Conservation (phyloP, 805 yeast species). For the Candida loeiensis region DNA sequence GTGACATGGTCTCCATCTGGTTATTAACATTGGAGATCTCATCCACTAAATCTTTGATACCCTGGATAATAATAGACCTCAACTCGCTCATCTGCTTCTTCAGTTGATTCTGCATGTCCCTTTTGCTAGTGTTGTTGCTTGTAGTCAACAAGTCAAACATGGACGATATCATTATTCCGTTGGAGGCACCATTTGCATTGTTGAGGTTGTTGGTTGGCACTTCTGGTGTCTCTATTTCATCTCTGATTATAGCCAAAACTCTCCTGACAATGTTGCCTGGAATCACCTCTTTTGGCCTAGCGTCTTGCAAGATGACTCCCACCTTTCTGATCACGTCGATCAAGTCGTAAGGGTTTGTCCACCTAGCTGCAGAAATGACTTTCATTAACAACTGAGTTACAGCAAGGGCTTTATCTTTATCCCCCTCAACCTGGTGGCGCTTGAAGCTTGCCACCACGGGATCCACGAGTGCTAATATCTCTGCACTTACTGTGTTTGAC, state of each 20-base stretch:
- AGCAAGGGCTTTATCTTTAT: constrained; percentile 77
- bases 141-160: constrained; percentile 85
- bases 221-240: constrained; percentile 51
- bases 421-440: constrained; percentile 80
- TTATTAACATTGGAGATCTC: constrained; percentile 88
- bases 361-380: constrained; percentile 83
- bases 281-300: constrained; percentile 86
- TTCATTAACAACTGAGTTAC: constrained; percentile 85
- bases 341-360: constrained; percentile 75
- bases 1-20: constrained; percentile 85
- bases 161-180: constrained; percentile 54
- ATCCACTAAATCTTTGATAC: constrained; percentile 86
- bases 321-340: constrained; percentile 67
- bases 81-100: constrained; percentile 57
- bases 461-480: constrained; percentile 32
- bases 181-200: constrained; percentile 1
- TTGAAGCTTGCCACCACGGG: constrained; percentile 54
- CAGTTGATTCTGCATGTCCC: constrained; percentile 24
- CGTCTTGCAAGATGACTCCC: constrained; percentile 66
- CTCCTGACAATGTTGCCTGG: constrained; percentile 90
- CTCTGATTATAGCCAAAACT: constrained; percentile 81
- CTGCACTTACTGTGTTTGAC: constrained; percentile 18
- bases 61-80: constrained; percentile 84
- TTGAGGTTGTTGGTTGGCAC: constrained; percentile 37
- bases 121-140: constrained; percentile 21